Evolutionary conservation across 2,329 filamentous ascomycete genomes (phyloP), one percentile per base, ranked within the genome.

Genomic region (Cladosporium sp.): DNA sequence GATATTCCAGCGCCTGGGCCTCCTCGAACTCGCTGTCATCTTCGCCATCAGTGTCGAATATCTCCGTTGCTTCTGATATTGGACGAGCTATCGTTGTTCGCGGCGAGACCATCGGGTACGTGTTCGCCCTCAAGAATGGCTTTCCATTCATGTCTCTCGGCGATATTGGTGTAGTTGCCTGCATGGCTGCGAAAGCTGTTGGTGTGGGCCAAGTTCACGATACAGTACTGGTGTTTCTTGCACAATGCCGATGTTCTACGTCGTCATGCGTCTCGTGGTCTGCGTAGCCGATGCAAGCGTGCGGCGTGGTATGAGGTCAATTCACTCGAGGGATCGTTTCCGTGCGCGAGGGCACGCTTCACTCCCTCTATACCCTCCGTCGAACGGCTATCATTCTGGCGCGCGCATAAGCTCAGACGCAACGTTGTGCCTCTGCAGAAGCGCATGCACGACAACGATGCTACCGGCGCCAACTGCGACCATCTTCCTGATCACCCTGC

Each of bases 11-110:
- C 13, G 20, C 36, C 24, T 50, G 45, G 12, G 39, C 39, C 25
- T 57, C 54, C 17, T 75, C 76, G 50, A 76, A 77, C 40, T 88
- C 84, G 66, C 86, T 85, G 58, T 80, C 71, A 49, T 89, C 86
- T 62, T 91, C 89, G 60, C 81, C 78, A 54, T 93, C 89, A 39
- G 88, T 90, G 67, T 91, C 89, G 69, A 87, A 86, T 63, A 91
- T 88, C 66, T 91, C 87, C 20, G 89, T 93, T 42, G 87, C 83
- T 59, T 89, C 80, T 36, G 89, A 92, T 36, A 83, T 72, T 37
- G 88, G 88, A 58, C 87, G 80, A 56, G 77, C 75, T 73, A 78
- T 60, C 60, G 63, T 54, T 36, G 59, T 45, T 39, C 57, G 52
- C 13, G 60, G 51, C 8, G 52, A 58, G 17, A 50, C 34, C 34